Evolutionary conservation across 1,284 basidiomycete species (phyloP), one percentile per base, ranked within the genome.

Genomic region (Ustilago shanxiensis): DNA sequence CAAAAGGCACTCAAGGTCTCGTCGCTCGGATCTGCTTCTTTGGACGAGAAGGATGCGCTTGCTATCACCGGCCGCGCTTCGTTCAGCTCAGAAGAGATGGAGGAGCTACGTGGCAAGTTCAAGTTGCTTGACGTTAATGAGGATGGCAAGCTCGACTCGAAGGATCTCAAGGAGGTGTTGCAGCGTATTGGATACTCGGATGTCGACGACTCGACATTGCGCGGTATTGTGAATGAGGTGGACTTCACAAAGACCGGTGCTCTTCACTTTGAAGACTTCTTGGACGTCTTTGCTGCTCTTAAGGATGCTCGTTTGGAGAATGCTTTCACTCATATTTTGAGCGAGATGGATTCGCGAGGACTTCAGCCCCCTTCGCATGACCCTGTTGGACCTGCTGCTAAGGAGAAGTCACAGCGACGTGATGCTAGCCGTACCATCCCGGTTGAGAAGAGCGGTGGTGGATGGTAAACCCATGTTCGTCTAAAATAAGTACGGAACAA

Each of bases 81-180:
- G 47, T 83, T 83, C 72, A 74, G 66, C 59, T 72, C 79, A 37
- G 80, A 82, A 37, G 82, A 83, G 73, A 79, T 83, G 80, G 70
- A 79, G 18, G 69, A 79, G 56, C 72, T 83, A 35, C 63, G 74
- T 2, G 56, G 52, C 54, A 77, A 79, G 57, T 83, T 83, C 64
- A 66, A 81, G 62, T 66, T 69, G 66, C 77, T 83, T 33, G 82
- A 83, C 59, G 71, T 77, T 49, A 79, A 83, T 66, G 39, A 60
- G 7, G 82, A 83, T 56, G 81, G 79, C 51, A 80, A 80, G 65
- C 58, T 83, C 37, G 81, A 82, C 74, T 66, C 59, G 37, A 71
- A 76, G 52, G 82, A 83, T 72, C 70, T 83, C 54, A 72, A 75
- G 60, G 52, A 81, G 60, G 80, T 83, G 49, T 65, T 83, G 55